Evolutionary conservation across 2,329 filamentous ascomycete species (phyloP).

Genomic region (Mariannaea elegans): DNA sequence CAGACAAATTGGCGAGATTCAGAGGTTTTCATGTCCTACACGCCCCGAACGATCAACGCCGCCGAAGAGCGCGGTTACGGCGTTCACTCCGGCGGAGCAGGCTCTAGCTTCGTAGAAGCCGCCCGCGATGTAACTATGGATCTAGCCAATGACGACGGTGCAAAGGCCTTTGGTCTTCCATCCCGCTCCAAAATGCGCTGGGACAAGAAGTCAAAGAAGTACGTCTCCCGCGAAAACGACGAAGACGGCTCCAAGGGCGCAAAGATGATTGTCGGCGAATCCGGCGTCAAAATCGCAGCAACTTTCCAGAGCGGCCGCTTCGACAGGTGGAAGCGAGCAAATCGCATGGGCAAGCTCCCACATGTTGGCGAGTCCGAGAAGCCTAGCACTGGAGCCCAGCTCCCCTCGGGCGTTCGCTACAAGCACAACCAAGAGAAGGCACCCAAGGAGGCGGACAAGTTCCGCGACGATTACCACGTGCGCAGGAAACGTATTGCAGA

Average conservation of each 20-base stretch:
- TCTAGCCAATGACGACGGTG: constrained; percentile 85
- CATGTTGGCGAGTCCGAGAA: constrained; percentile 84
- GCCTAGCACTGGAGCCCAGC: constrained; percentile 38
- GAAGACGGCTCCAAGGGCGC: constrained; percentile 83
- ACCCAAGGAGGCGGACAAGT: constrained; percentile 93
- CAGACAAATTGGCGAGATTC: constrained; percentile 79
- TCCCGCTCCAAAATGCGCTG: constrained; percentile 83
- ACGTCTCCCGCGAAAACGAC: constrained; percentile 90
- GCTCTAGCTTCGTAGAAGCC: constrained; percentile 83
- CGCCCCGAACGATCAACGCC: constrained; percentile 79
- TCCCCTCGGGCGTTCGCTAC: constrained; percentile 63
- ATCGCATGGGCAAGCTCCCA: constrained; percentile 81
- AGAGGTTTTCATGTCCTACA: constrained; percentile 97
- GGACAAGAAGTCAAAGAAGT: constrained; percentile 97
- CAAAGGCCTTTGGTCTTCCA: constrained; percentile 80
- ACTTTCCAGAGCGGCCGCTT: constrained; percentile 93
- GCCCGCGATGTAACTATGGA: constrained; percentile 93
- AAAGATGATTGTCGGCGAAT: constrained; percentile 85
- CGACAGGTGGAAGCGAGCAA: constrained; percentile 88
- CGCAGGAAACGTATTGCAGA: constrained; percentile 90
- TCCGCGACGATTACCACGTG: constrained; percentile 86
- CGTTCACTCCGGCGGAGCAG: constrained; percentile 82
- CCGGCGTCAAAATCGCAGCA: constrained; percentile 94
- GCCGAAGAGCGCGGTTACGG: constrained; percentile 94
- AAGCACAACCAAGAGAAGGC: constrained; percentile 88